A percentile compares a stretch with the other conserved stretches of the same genome.
Evolutionary conservation across 495 filamentous ascomycete genomes (phyloP).

Genomic region (Ascobolus immersus): DNA sequence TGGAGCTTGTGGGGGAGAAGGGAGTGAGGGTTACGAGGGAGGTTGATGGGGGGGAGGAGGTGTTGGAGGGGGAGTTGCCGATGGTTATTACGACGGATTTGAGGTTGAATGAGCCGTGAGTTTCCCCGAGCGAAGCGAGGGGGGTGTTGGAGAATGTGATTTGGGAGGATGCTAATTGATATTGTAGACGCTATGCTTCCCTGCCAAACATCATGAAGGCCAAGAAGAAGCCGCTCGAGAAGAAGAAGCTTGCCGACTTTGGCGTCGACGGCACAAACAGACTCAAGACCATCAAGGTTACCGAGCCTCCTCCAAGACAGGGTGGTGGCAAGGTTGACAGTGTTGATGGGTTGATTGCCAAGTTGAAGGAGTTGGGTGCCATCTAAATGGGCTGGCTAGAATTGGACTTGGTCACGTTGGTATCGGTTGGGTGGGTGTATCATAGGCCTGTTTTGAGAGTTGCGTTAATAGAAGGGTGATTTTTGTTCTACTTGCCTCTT

Average conservation of each 20-base stretch:
- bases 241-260: slow-evolving; percentile 60
- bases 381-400: slow-evolving; percentile 29
- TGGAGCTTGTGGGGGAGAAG: slow-evolving; percentile 38
- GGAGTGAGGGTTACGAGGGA: slow-evolving; percentile 54
- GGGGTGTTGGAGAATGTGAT: too few relatives aligned
- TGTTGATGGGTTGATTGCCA: slow-evolving; percentile 74
- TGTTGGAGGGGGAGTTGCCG: slow-evolving; percentile 55
- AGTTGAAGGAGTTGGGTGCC: slow-evolving; percentile 87
- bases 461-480: too few relatives aligned
- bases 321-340: slow-evolving; percentile 92
- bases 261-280: slow-evolving; percentile 46
- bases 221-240: slow-evolving; percentile 95
- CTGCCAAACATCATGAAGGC: slow-evolving; percentile 99
- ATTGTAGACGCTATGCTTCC: slow-evolving; percentile 46
- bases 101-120: slow-evolving; percentile 61
- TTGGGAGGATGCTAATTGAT: slow-evolving; percentile 1
- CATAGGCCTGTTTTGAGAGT: too few relatives aligned
- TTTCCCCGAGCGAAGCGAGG: neutral
- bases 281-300: slow-evolving; percentile 70
- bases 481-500: too few relatives aligned
- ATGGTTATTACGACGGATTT: slow-evolving; percentile 88
- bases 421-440: too few relatives aligned
- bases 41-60: slow-evolving; percentile 89
- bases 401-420: too few relatives aligned
- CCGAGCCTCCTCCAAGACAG: slow-evolving; percentile 64